Conservation (phyloP, 176 grass and related monocot species). For the Dactylis glomerata region DNA sequence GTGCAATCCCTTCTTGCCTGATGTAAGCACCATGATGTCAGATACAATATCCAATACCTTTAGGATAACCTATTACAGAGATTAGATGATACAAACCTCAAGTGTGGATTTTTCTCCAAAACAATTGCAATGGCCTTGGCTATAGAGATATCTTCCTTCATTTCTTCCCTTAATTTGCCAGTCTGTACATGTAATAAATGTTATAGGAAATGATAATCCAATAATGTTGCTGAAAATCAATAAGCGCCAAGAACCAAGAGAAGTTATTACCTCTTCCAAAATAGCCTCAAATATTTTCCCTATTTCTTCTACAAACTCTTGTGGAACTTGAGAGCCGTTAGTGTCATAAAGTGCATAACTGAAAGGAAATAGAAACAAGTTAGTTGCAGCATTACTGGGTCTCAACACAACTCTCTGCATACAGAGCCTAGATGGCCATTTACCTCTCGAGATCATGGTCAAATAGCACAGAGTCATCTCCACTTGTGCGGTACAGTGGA, state of each 20-base stretch:
- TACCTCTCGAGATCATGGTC: slow-evolving; percentile 99
- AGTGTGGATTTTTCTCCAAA: slow-evolving; percentile 67
- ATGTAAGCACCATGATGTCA: slow-evolving; percentile 11
- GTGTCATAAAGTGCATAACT: slow-evolving; percentile 97
- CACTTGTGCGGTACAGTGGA: slow-evolving; percentile 89
- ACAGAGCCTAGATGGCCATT: neutral
- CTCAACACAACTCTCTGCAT: slow-evolving; percentile 4
- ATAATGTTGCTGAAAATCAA: neutral
- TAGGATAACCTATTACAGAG: neutral
- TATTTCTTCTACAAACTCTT: slow-evolving; percentile 74
- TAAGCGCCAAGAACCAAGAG: neutral
- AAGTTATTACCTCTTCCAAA: slow-evolving; percentile 69
- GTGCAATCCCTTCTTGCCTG: slow-evolving; percentile 89
- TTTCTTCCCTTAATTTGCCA: slow-evolving; percentile 67
- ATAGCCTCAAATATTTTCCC: slow-evolving; percentile 89
- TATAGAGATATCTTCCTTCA: slow-evolving; percentile 82
- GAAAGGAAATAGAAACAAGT: slow-evolving; percentile 28
- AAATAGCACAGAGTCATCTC: slow-evolving; percentile 90
- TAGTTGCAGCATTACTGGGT: neutral
- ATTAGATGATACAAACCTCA: slow-evolving; percentile 54
- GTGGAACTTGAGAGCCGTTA: slow-evolving; percentile 74
- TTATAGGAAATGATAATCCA: neutral
- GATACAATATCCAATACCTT: neutral
- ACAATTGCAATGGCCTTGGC: slow-evolving; percentile 81
- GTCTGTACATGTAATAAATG: slow-evolving; percentile 44